These are phyloP conservation scores for Mortierella sp. DNA, from an alignment of 371 early-diverging fungal genomes.

Conservation along the genomic window DNA sequence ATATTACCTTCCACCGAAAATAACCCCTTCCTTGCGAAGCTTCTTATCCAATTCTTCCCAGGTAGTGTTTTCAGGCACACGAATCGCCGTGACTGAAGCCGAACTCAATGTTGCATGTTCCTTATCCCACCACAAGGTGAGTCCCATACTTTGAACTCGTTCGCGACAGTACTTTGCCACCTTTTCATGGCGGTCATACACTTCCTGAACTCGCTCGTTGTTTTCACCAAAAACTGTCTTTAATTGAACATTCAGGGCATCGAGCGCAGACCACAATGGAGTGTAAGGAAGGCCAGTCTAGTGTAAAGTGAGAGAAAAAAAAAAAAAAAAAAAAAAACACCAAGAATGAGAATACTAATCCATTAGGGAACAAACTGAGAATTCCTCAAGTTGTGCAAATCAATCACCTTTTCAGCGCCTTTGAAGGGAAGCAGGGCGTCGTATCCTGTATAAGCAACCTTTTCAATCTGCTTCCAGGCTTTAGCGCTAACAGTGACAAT, in stretches of 20 bases:
- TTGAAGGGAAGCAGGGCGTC: conserved; percentile 52
- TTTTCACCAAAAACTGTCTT: conserved; percentile 31
- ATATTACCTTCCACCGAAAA: conserved; percentile 52
- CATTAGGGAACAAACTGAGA: too few relatives aligned
- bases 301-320: too few relatives aligned
- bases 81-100: conserved; percentile 45
- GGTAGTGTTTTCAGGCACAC: conserved; percentile 46
- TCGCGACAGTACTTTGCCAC: conserved; percentile 48
- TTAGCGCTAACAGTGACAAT: conserved; percentile 45
- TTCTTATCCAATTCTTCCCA: conserved; percentile 47
- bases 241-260: conserved; percentile 40
- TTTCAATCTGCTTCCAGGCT: conserved; percentile 55
- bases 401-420: conserved; percentile 19
- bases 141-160: conserved; percentile 41
- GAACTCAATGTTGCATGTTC: conserved; percentile 26
- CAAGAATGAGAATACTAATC: not conserved
- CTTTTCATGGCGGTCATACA: conserved; percentile 29
- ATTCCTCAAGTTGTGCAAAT: too few relatives aligned
- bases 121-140: conserved; percentile 45
- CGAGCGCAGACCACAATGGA: conserved; percentile 51
- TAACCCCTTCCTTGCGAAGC: conserved; percentile 45
- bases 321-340: too few relatives aligned
- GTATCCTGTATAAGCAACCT: conserved; percentile 49
- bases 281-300: conserved; percentile 48
- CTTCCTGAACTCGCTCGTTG: conserved; percentile 15